Base-by-base conservation (phyloP, 306 rosid species). In the Biancaea sappan region DNA sequence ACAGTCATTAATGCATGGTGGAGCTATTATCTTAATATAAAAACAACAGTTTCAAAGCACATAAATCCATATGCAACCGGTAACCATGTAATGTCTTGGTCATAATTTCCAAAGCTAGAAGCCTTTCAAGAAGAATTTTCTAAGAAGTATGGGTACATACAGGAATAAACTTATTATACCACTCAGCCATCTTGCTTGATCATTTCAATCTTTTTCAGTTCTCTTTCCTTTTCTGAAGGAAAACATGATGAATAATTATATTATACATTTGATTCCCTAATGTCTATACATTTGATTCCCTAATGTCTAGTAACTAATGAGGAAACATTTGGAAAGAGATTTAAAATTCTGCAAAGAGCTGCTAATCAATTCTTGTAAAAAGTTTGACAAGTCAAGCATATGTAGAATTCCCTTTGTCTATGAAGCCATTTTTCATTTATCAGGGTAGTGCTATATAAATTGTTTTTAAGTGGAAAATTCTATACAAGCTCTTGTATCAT, bases 401-500 rank as follows among this genome's bases (percentile, higher is more conserved):
- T 9, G 68, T 24, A 74, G 35, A 48, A 47, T 54, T 14, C 6
- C 21, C 57, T 71, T 75, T 68, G 74, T 70, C 57, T 11, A 58
- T 44, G 13, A 26, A 59, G 44, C 44, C 16, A 70, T 60, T 26
- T 19, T 32, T 34, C 25, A 46, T 18, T 40, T 61, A 38, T 48
- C 31, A 37, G 31, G 40, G 71, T 13, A 60, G 31, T 66, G 69
- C 63, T 11, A 34, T 8, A 63, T 41, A 51, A 58, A 66, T 16
- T 40, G 31, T 5, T 50, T 29, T 54, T 18, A 34, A 66, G 68
- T 64, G 28, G 10, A 47, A 38, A 22, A 11, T 75, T 51, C 43
- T 71, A 71, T 40, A 34, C 15, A 38, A 54, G 72, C 38, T 63
- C 43, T 59, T 57, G 65, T 70, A 40, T 59, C 40, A 75, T 69